A percentile compares a stretch with the other conserved stretches of the same genome.
Conservation (phyloP, 1,139 yeast genomes). For the Blastobotrys capitulatus region DNA sequence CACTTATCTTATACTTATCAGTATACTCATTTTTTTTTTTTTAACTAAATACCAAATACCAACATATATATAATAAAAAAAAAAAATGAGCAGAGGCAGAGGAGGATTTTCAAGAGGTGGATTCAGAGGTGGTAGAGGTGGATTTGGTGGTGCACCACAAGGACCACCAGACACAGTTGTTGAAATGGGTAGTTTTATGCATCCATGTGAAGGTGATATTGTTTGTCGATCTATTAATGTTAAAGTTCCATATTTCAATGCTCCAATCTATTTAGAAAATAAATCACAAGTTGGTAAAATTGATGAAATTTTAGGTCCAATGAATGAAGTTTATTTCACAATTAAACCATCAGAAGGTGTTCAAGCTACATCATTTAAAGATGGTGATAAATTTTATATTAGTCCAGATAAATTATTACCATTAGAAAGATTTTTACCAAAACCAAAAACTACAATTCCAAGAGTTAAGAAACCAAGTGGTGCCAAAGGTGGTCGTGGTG, state of each 20-base stretch:
- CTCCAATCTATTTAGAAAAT: conserved; percentile 95
- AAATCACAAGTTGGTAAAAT: conserved; percentile 92
- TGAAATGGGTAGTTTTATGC: conserved; percentile 92
- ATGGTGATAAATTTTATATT: conserved; percentile 93
- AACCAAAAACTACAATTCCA: conserved; percentile 80
- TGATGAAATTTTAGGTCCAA: conserved; percentile 95
- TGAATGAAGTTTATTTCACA: conserved; percentile 95
- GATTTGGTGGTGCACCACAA: conserved; percentile 56
- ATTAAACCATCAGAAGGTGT: conserved; percentile 95
- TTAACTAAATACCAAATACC: neutral
- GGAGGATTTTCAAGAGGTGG: conserved; percentile 36
- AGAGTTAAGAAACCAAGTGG: conserved; percentile 60
- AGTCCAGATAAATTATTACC: conserved; percentile 95
- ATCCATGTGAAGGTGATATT: conserved; percentile 94
- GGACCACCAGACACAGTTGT: conserved; percentile 91
- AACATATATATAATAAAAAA: neutral
- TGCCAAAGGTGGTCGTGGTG: conserved; percentile 39
- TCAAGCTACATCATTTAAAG: conserved; percentile 86
- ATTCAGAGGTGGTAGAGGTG: conserved; percentile 35
- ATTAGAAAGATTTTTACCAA: conserved; percentile 90
- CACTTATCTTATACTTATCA: neutral
- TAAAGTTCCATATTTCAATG: conserved; percentile 96
- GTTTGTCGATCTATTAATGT: conserved; percentile 93
- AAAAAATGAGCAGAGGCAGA: conserved; percentile 37
- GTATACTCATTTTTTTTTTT: neutral